Evolutionary conservation across 495 filamentous ascomycete species (phyloP), one percentile per base, ranked within the genome.

Genomic region (Staphylotrichum tortipilum): DNA sequence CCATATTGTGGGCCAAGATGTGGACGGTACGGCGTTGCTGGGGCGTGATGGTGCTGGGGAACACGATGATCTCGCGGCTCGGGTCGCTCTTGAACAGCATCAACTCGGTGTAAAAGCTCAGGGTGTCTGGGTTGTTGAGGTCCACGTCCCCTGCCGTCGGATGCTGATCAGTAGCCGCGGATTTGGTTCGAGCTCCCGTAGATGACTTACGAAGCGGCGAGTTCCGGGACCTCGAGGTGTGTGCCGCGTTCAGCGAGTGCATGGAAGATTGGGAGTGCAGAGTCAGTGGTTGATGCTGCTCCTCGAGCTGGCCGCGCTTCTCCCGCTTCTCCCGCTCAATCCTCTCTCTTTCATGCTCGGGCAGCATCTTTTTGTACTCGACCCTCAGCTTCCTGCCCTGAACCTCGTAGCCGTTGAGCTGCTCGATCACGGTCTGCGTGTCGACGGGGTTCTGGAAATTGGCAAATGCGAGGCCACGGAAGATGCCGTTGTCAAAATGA

Each of bases 321-420:
- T 97, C 92, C 36, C 92, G 78, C 79, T 98, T 98, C 69, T 97
- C 92, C 23, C 92, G 78, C 63, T 98, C 92, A 53, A 98, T 98
- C 18, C 94, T 81, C 64, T 98, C 92, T 43, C 92, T 81, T 65
- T 98, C 92, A 46, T 89, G 85, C 40, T 89, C 74, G 10, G 92
- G 92, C 18, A 98, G 78, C 92, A 98, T 98, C 74, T 97, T 98
- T 76, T 98, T 98, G 69, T 97, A 98, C 64, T 98, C 92, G 11
- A 98, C 92, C 31, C 92, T 77, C 59, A 98, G 71, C 67, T 96
- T 96, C 36, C 92, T 76, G 17, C 92, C 92, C 63, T 95, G 88
- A 14, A 98, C 78, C 61, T 97, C 92, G 65, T 95, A 86, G 54
- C 94, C 89, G 61, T 98, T 97, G 67, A 98, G 78, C 39, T 82